Evolutionary conservation across 371 early-diverging fungal genomes (phyloP).

Genomic region (Rhizomucor pusillus): DNA sequence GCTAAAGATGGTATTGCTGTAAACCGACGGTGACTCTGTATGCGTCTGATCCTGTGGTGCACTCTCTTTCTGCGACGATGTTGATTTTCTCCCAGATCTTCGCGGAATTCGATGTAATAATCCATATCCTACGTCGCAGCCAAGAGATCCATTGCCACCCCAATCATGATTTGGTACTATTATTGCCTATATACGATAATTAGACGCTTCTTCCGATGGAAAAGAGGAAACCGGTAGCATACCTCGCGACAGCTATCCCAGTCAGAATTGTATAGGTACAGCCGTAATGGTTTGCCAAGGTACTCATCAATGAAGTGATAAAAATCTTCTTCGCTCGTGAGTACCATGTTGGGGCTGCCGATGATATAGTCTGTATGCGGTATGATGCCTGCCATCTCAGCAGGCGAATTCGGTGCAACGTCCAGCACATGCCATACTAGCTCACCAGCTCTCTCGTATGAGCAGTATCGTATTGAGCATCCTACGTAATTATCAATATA

Average conservation of each 20-base stretch:
- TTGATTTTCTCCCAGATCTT: background rate
- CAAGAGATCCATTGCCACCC: constrained; percentile 69
- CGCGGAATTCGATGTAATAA: constrained; percentile 22
- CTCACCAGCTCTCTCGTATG: constrained; percentile 64
- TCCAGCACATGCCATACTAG: constrained; percentile 76
- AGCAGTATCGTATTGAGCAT: constrained; percentile 73
- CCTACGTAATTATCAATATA: constrained; percentile 29
- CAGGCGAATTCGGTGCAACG: constrained; percentile 60
- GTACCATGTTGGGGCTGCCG: constrained; percentile 56
- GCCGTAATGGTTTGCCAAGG: constrained; percentile 52
- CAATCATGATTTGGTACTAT: constrained; percentile 70
- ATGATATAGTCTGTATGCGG: constrained; percentile 66
- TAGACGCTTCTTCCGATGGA: background rate
- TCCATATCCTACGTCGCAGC: constrained; percentile 68
- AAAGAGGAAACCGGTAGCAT: background rate
- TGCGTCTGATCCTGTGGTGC: constrained; percentile 5
- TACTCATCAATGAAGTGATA: constrained; percentile 54
- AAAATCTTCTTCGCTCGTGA: constrained; percentile 62
- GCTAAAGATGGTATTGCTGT: constrained; percentile 17
- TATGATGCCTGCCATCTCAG: constrained; percentile 64
- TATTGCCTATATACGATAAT: constrained; percentile 35
- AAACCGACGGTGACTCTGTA: constrained; percentile 1
- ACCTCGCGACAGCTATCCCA: constrained; percentile 68
- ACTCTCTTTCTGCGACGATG: constrained; percentile 8
- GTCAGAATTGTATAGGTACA: constrained; percentile 65